phyloP scores from a whole-genome alignment of 176 grass and related monocot genomes.

The Otatea glauca region DNA sequence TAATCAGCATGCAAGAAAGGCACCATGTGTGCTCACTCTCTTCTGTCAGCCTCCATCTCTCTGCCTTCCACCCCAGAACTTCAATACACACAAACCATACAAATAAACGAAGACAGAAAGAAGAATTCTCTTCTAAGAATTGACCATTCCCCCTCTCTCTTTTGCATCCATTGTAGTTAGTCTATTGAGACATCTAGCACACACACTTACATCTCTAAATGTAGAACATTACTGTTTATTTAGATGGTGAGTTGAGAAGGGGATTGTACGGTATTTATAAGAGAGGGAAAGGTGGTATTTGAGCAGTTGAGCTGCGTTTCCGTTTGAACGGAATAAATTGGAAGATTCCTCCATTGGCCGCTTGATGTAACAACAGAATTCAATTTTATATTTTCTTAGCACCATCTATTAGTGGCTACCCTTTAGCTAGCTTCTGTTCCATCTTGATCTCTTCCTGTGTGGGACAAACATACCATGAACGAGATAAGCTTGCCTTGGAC shows the following conservation, averaged over 20 bases:
- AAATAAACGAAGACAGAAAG: background rate
- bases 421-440: conserved; percentile 56
- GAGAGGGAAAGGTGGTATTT: conserved; percentile 38
- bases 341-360: conserved; percentile 58
- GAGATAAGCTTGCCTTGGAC: conserved; percentile 48
- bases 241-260: conserved; percentile 54
- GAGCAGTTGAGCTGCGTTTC: conserved; percentile 1
- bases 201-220: conserved; percentile 11
- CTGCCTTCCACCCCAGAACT: background rate
- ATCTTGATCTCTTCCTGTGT: conserved; percentile 47
- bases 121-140: background rate
- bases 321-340: conserved; percentile 82
- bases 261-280: conserved; percentile 71
- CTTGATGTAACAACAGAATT: conserved; percentile 48
- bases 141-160: background rate
- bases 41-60: conserved; percentile 79
- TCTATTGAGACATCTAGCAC: background rate
- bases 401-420: conserved; percentile 47
- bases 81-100: background rate
- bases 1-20: conserved; percentile 67
- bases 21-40: conserved; percentile 91
- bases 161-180: background rate
- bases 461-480: conserved; percentile 45
- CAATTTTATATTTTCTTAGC: conserved; percentile 39
- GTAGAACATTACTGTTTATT: conserved; percentile 61